Evolutionary conservation across 2,329 filamentous ascomycete genomes (phyloP).

Genomic region (Erysiphe neolycopersici): DNA sequence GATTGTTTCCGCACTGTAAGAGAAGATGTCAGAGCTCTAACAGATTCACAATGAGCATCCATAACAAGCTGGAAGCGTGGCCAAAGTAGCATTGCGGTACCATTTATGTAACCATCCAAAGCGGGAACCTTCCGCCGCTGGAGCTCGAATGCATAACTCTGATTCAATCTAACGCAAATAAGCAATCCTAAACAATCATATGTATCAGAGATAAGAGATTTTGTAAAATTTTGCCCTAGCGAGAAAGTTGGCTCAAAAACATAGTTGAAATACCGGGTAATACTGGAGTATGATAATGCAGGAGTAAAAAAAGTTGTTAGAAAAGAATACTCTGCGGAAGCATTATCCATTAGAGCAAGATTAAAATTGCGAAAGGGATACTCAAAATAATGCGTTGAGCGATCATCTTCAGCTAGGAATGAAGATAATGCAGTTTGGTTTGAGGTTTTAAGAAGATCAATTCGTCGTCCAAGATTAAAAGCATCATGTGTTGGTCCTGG

Average conservation of each 20-base stretch:
- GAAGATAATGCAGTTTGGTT: slow-evolving; percentile 58
- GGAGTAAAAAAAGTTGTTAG: slow-evolving; percentile 72
- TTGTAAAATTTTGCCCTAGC: slow-evolving; percentile 55
- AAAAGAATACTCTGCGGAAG: slow-evolving; percentile 84
- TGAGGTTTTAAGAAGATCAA: slow-evolving; percentile 51
- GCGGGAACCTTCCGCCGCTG: slow-evolving; percentile 77
- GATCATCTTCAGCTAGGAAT: slow-evolving; percentile 76
- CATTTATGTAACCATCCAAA: slow-evolving; percentile 78
- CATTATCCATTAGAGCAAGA: slow-evolving; percentile 76
- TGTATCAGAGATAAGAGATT: slow-evolving; percentile 45
- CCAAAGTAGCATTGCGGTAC: slow-evolving; percentile 88
- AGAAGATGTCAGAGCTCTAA: slow-evolving; percentile 33
- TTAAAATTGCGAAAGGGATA: slow-evolving; percentile 86
- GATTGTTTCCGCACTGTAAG: slow-evolving; percentile 20
- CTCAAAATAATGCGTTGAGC: slow-evolving; percentile 64
- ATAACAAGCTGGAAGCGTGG: slow-evolving; percentile 84
- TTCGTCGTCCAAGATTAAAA: slow-evolving; percentile 65
- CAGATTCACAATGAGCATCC: slow-evolving; percentile 72
- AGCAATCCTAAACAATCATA: slow-evolving; percentile 69
- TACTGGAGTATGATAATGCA: slow-evolving; percentile 43
- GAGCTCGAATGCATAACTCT: slow-evolving; percentile 80
- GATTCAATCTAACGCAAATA: slow-evolving; percentile 78
- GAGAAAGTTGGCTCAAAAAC: slow-evolving; percentile 77
- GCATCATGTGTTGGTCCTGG: slow-evolving; percentile 48
- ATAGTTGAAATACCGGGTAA: slow-evolving; percentile 61